Percentiles rank a stretch among this genome's conserved stretches.
phyloP scores from a whole-genome alignment of 768 basidiomycete species.

The Kwoniella bestiolae region DNA sequence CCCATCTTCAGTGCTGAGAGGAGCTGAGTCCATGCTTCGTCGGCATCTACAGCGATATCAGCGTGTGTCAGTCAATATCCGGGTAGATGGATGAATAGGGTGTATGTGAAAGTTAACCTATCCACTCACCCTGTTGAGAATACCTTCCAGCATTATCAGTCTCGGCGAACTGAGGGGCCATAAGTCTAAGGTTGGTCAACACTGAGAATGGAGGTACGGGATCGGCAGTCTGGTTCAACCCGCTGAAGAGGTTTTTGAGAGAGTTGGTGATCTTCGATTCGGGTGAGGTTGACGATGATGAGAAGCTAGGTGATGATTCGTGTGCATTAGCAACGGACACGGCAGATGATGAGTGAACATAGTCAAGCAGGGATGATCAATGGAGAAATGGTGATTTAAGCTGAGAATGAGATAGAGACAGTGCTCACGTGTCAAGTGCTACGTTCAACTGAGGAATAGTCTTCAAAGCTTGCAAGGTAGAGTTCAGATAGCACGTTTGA shows the following conservation, averaged over 20 bases:
- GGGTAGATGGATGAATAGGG: background rate
- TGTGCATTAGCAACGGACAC: background rate
- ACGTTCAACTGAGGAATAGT: conserved; percentile 80
- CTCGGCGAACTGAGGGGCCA: conserved; percentile 91
- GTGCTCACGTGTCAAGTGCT: conserved; percentile 14
- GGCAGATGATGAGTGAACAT: no score
- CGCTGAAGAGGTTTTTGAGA: conserved; percentile 71
- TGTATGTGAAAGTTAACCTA: background rate
- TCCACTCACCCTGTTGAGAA: conserved; percentile 73
- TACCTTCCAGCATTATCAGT: conserved; percentile 63
- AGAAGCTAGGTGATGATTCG: background rate
- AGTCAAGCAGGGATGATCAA: no score
- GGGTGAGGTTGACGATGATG: background rate
- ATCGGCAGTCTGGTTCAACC: conserved; percentile 77
- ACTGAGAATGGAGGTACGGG: conserved; percentile 73
- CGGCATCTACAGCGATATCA: conserved; percentile 43
- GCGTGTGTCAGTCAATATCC: no score
- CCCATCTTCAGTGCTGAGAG: conserved; percentile 36
- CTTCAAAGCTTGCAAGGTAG: conserved; percentile 90
- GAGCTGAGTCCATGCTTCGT: conserved; percentile 55
- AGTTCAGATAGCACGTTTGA: conserved; percentile 98
- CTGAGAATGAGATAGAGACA: no score
- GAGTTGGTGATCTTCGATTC: conserved; percentile 31
- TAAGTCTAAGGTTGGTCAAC: conserved; percentile 68
- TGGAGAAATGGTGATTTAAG: no score